Evolutionary conservation across 176 grass and related monocot genomes (phyloP).

Genomic region (Aegilops umbellulata): DNA sequence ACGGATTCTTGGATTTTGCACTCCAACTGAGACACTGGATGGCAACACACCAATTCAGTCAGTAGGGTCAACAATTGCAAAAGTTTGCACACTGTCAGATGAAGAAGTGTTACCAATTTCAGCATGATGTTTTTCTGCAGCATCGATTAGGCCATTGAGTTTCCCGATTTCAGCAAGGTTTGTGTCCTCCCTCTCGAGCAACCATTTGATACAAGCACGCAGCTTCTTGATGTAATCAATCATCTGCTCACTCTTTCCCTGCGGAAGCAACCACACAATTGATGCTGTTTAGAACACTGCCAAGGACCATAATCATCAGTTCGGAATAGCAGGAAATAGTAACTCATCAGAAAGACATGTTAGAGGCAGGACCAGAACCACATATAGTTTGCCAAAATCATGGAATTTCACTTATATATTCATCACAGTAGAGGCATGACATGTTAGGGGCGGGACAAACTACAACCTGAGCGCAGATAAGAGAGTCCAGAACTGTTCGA

Average conservation of each 20-base stretch:
- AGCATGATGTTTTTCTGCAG: conserved; percentile 34
- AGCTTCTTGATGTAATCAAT: conserved; percentile 79
- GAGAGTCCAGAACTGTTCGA: too few species aligned
- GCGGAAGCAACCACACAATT: neutral
- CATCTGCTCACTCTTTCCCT: conserved; percentile 82
- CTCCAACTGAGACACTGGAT: conserved; percentile 33
- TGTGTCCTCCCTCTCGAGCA: conserved; percentile 54
- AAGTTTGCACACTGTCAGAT: neutral
- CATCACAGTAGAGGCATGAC: neutral
- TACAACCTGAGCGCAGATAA: neutral
- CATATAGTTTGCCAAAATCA: neutral
- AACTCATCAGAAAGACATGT: neutral
- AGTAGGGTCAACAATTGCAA: neutral
- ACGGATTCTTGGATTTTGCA: conserved; percentile 33
- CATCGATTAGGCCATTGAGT: conserved; percentile 39
- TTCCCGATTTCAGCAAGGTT: conserved; percentile 43
- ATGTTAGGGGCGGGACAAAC: neutral
- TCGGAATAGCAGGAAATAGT: neutral
- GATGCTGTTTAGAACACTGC: neutral
- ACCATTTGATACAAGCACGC: conserved; percentile 65
- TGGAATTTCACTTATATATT: neutral
- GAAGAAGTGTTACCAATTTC: conserved; percentile 43
- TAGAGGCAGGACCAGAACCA: neutral
- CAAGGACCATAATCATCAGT: neutral
- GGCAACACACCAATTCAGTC: neutral